Evolutionary conservation across 2,329 filamentous ascomycete species (phyloP).

Genomic region (Botrytis aclada): DNA sequence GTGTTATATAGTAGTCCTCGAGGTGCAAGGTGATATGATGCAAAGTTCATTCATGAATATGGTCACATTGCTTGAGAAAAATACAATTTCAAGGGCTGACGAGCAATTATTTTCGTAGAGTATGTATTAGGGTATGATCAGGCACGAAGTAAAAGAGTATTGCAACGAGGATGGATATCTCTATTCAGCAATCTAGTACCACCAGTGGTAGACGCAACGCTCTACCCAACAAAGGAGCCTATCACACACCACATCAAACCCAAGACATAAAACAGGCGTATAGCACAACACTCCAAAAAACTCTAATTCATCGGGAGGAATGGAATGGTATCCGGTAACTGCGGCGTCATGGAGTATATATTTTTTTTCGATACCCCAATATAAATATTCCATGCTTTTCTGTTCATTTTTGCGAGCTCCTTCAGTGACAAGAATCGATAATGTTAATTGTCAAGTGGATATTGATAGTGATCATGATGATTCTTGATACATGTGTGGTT

Average conservation of each 20-base stretch:
- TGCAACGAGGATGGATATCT: constrained; percentile 54
- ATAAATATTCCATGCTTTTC: neutral
- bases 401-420: neutral
- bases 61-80: neutral
- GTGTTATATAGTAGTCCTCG: constrained; percentile 34
- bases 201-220: constrained; percentile 5
- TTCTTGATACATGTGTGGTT: too few species aligned
- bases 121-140: constrained; percentile 81
- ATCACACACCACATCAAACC: neutral
- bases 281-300: neutral
- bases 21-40: constrained; percentile 1
- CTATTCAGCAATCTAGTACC: constrained; percentile 29
- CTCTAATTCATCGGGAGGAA: neutral
- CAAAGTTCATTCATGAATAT: neutral
- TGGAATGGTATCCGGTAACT: neutral
- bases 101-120: constrained; percentile 87
- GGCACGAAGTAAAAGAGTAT: constrained; percentile 80
- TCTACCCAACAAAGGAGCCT: neutral
- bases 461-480: too few species aligned
- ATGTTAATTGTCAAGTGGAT: too few species aligned
- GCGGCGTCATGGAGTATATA: neutral
- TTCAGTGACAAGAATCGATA: neutral
- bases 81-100: neutral
- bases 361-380: neutral
- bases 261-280: neutral